A percentile compares a stretch with the other conserved stretches of the same genome.
Evolutionary conservation across 1,139 yeast genomes (phyloP).

Genomic region (Geotrichum bryndzae): DNA sequence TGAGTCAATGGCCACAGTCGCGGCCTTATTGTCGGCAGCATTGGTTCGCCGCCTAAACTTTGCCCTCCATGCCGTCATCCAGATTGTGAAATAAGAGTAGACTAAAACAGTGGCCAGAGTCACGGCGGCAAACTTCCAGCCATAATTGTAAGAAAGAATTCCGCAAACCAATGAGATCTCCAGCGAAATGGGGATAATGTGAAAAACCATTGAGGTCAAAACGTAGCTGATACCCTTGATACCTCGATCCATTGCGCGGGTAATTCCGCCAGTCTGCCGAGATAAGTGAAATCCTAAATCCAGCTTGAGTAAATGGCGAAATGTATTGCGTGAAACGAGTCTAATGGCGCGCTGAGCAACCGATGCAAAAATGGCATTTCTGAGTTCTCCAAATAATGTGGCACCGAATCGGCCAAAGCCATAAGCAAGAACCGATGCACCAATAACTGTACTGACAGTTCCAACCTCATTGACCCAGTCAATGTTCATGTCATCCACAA

Average conservation of each 20-base stretch:
- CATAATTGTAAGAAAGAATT: slow-evolving; percentile 85
- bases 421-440: slow-evolving; percentile 75
- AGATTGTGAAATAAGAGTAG: slow-evolving; percentile 78
- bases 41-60: slow-evolving; percentile 86
- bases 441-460: slow-evolving; percentile 49
- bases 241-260: slow-evolving; percentile 95
- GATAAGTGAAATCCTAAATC: slow-evolving; percentile 87
- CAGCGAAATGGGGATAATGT: slow-evolving; percentile 83
- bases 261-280: slow-evolving; percentile 91
- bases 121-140: slow-evolving; percentile 80
- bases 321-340: slow-evolving; percentile 82
- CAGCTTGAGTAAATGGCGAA: slow-evolving; percentile 70
- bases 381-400: slow-evolving; percentile 86
- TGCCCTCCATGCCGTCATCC: slow-evolving; percentile 96
- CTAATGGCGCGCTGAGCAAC: slow-evolving; percentile 97
- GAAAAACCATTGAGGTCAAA: slow-evolving; percentile 92
- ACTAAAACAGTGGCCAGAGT: slow-evolving; percentile 83
- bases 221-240: slow-evolving; percentile 95
- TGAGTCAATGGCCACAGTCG: slow-evolving; percentile 92
- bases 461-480: slow-evolving; percentile 72
- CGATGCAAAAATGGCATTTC: slow-evolving; percentile 92
- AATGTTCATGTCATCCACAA: slow-evolving; percentile 86
- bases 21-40: slow-evolving; percentile 89
- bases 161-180: slow-evolving; percentile 93
- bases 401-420: slow-evolving; percentile 95